Percentiles rank a stretch among this genome's conserved stretches.
Evolutionary conservation across 2,329 filamentous ascomycete species (phyloP).

Genomic region (Nothophoma quercina): DNA sequence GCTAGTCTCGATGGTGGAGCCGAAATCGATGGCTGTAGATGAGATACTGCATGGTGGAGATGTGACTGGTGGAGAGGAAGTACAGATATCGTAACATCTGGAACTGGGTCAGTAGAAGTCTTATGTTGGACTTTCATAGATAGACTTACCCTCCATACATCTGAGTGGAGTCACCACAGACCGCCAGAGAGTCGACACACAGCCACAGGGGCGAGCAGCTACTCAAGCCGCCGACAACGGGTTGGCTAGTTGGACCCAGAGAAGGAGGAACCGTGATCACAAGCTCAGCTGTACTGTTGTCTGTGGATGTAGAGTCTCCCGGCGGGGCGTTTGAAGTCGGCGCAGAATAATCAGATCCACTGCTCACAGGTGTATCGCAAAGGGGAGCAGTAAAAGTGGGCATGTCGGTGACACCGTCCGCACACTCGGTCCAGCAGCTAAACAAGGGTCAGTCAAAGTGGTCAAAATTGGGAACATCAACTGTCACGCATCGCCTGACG

Average conservation of each 20-base stretch:
- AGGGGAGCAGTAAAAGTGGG: conserved; percentile 17
- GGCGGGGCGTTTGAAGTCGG: background rate
- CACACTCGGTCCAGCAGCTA: conserved; percentile 20
- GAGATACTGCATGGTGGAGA: conserved; percentile 17
- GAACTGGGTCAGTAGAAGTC: too few relatives aligned
- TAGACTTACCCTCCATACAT: conserved; percentile 18
- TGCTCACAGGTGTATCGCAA: background rate
- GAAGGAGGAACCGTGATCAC: background rate
- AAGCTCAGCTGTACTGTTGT: background rate
- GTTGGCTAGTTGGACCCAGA: background rate
- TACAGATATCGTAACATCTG: conserved; percentile 26
- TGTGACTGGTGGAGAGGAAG: background rate
- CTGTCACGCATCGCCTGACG: too few relatives aligned
- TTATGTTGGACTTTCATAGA: too few relatives aligned
- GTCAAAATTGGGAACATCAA: too few relatives aligned
- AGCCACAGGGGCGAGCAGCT: conserved; percentile 13
- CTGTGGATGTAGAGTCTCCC: background rate
- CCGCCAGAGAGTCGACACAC: conserved; percentile 15
- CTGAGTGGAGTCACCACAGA: conserved; percentile 8
- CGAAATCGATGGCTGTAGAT: background rate
- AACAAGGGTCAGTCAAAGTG: background rate
- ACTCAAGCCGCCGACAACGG: too few relatives aligned
- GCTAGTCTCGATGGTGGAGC: background rate
- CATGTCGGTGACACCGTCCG: conserved; percentile 1
- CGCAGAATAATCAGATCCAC: background rate